A percentile compares a stretch with the other conserved stretches of the same genome.
Conservation (phyloP, 2,329 filamentous ascomycete species). For the Fusarium solani-melongenae region DNA sequence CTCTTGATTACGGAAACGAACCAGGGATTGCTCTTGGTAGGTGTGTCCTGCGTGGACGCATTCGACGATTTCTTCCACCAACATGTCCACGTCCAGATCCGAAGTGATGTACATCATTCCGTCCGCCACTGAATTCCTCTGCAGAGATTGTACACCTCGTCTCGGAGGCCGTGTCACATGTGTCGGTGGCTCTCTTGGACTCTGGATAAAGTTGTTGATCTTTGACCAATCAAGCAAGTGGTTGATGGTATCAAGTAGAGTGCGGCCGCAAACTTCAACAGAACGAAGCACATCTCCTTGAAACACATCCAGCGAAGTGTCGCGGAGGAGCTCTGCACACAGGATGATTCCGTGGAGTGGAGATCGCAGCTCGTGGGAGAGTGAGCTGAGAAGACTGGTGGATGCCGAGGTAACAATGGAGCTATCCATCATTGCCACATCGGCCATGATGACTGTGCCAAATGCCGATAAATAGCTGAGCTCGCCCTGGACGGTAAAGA, state of each 20-base stretch:
- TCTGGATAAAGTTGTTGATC: slow-evolving; percentile 56
- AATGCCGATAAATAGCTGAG: slow-evolving; percentile 64
- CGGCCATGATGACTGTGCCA: slow-evolving; percentile 66
- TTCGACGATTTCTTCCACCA: slow-evolving; percentile 60
- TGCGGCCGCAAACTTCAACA: slow-evolving; percentile 62
- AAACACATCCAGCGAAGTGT: slow-evolving; percentile 59
- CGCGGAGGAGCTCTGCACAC: slow-evolving; percentile 63
- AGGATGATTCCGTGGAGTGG: slow-evolving; percentile 71
- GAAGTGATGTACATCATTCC: slow-evolving; percentile 32
- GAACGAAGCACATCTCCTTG: slow-evolving; percentile 61
- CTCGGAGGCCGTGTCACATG: neutral
- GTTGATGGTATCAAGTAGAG: slow-evolving; percentile 65
- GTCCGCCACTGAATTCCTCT: slow-evolving; percentile 5
- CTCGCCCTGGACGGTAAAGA: slow-evolving; percentile 60
- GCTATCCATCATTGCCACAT: slow-evolving; percentile 59
- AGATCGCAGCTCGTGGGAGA: slow-evolving; percentile 71
- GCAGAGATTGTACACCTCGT: neutral
- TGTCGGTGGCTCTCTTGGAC: neutral
- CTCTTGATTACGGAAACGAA: slow-evolving; percentile 1
- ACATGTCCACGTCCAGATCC: slow-evolving; percentile 46
- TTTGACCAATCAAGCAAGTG: slow-evolving; percentile 66
- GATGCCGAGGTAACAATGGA: slow-evolving; percentile 56
- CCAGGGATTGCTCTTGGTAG: slow-evolving; percentile 34
- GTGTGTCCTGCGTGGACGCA: slow-evolving; percentile 56
- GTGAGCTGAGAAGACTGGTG: slow-evolving; percentile 67